Evolutionary conservation across 2,329 filamentous ascomycete genomes (phyloP).

Genomic region (Paecilomyces dactylethromorphus): DNA sequence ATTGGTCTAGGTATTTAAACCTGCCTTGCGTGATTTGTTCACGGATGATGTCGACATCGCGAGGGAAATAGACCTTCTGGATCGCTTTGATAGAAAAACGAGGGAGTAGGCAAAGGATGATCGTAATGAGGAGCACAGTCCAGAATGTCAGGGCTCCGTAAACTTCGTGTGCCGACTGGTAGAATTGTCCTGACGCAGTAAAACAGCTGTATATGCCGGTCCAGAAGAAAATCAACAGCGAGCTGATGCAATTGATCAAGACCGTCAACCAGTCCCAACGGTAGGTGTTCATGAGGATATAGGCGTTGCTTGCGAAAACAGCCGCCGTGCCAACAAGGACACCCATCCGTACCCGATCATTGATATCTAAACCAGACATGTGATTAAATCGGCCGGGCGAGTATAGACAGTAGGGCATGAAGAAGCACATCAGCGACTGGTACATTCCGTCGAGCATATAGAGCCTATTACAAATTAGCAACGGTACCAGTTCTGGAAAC

Average conservation of each 20-base stretch:
- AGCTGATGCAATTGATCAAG: slow-evolving; percentile 73
- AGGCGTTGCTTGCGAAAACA: slow-evolving; percentile 83
- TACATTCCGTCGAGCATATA: slow-evolving; percentile 96
- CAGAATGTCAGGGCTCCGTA: slow-evolving; percentile 82
- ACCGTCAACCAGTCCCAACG: slow-evolving; percentile 97
- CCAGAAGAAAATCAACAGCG: slow-evolving; percentile 89
- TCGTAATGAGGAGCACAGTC: slow-evolving; percentile 71
- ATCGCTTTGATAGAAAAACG: slow-evolving; percentile 79
- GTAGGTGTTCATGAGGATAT: slow-evolving; percentile 93
- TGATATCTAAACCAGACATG: slow-evolving; percentile 65
- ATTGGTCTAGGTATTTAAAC: slow-evolving; percentile 65
- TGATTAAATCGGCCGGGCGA: slow-evolving; percentile 61
- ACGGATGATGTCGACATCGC: slow-evolving; percentile 90
- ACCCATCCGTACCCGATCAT: slow-evolving; percentile 77
- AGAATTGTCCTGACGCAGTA: slow-evolving; percentile 58
- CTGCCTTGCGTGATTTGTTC: slow-evolving; percentile 81
- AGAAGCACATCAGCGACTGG: slow-evolving; percentile 90
- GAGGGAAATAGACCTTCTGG: slow-evolving; percentile 90
- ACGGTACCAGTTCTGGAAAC: not conserved
- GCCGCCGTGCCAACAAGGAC: slow-evolving; percentile 79
- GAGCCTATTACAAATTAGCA: slow-evolving; percentile 50
- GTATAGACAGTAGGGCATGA: slow-evolving; percentile 81
- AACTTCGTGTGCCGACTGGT: slow-evolving; percentile 68
- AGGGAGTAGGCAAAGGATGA: slow-evolving; percentile 76
- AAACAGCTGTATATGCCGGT: slow-evolving; percentile 77